Percentiles rank a stretch among this genome's conserved stretches.
Evolutionary conservation across 768 basidiomycete genomes (phyloP).

Genomic region (Termitomyces sp.): DNA sequence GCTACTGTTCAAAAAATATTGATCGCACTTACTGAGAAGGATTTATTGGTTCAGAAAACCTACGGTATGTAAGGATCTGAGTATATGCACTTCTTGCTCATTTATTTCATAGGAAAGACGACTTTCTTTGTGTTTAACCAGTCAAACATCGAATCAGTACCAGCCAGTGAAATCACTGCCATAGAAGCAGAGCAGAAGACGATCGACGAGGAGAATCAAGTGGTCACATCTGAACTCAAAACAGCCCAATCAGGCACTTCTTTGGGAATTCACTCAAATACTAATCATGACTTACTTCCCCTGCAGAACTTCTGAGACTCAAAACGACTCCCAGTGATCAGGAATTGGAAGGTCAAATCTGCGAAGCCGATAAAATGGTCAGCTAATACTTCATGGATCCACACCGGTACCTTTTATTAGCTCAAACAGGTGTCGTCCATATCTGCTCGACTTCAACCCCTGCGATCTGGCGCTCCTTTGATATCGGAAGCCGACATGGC

Average conservation of each 20-base stretch:
- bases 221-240: conserved; percentile 45
- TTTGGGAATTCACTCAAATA: conserved; percentile 2
- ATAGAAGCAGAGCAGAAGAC: conserved; percentile 56
- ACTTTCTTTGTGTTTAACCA: conserved; percentile 87
- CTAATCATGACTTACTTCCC: conserved; percentile 11
- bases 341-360: conserved; percentile 53
- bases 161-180: conserved; percentile 49
- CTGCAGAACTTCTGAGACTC: conserved; percentile 57
- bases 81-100: conserved; percentile 10
- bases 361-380: conserved; percentile 48
- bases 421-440: conserved; percentile 41
- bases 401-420: conserved; percentile 1
- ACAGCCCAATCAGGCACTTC: conserved; percentile 35
- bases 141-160: conserved; percentile 58
- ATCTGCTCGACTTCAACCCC: conserved; percentile 47
- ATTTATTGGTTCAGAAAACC: conserved; percentile 71
- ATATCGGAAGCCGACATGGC: conserved; percentile 69
- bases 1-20: conserved; percentile 82
- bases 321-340: conserved; percentile 64
- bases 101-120: conserved; percentile 56
- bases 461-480: conserved; percentile 60
- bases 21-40: conserved; percentile 76
- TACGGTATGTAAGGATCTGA: conserved; percentile 50
- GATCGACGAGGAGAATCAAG: conserved; percentile 56
- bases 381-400: conserved; percentile 5